Percentiles rank a stretch among this genome's conserved stretches.
These are phyloP conservation scores for Psilocybe cubensis DNA, from an alignment of 768 basidiomycete species.

Conservation along the genomic window DNA sequence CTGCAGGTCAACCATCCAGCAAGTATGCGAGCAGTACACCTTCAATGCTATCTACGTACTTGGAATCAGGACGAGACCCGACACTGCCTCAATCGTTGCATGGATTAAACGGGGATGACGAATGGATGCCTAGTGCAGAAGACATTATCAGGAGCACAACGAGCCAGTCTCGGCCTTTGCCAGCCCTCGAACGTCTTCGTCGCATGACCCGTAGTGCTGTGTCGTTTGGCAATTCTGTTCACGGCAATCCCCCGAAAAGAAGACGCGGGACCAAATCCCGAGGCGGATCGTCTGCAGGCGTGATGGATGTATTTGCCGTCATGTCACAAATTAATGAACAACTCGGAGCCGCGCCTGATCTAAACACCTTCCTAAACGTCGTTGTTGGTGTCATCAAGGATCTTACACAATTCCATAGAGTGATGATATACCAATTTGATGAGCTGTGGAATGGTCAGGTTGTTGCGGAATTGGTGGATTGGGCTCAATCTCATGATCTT, in stretches of 20 bases:
- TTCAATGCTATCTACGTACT: background rate
- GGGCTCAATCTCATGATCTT: constrained; percentile 72
- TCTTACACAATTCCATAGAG: constrained; percentile 80
- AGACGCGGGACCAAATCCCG: constrained; percentile 20
- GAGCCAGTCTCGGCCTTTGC: constrained; percentile 65
- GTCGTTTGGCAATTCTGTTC: constrained; percentile 6
- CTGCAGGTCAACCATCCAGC: constrained; percentile 6
- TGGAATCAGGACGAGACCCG: constrained; percentile 4
- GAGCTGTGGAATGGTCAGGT: constrained; percentile 80
- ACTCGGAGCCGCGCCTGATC: constrained; percentile 62
- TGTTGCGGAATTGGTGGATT: constrained; percentile 81
- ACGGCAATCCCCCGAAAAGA: constrained; percentile 3
- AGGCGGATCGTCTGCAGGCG: constrained; percentile 44
- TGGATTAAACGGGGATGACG: constrained; percentile 24
- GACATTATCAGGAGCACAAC: constrained; percentile 77
- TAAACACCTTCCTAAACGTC: constrained; percentile 73
- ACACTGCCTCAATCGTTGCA: constrained; percentile 2
- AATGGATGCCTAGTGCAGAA: constrained; percentile 53
- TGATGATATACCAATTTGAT: constrained; percentile 84
- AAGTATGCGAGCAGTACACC: constrained; percentile 8
- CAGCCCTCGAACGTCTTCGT: constrained; percentile 70
- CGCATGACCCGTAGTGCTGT: constrained; percentile 36
- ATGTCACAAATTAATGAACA: constrained; percentile 84
- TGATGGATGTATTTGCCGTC: constrained; percentile 82
- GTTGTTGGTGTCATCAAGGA: constrained; percentile 75